phyloP scores from a whole-genome alignment of 2,329 filamentous ascomycete genomes.

The Madurella fahalii region DNA sequence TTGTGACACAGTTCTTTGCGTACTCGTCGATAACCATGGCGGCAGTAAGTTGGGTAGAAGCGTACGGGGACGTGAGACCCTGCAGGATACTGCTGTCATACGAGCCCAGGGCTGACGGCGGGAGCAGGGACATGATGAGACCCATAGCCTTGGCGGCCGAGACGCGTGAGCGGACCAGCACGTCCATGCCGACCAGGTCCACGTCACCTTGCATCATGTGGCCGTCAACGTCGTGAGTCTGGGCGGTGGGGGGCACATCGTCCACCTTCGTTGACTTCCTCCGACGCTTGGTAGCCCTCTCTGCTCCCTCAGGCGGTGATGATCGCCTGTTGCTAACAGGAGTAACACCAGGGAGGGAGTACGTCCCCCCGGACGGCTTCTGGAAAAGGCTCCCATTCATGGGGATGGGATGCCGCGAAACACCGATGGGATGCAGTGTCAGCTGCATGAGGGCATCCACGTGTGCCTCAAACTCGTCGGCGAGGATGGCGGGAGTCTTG shows the following conservation, averaged over 20 bases:
- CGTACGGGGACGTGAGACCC: constrained; percentile 67
- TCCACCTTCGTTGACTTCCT: constrained; percentile 83
- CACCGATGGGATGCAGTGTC: constrained; percentile 85
- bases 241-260: constrained; percentile 56
- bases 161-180: constrained; percentile 84
- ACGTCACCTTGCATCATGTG: constrained; percentile 98
- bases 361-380: constrained; percentile 85
- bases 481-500: constrained; percentile 60
- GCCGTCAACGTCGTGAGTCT: constrained; percentile 93
- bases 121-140: constrained; percentile 72
- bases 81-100: constrained; percentile 64
- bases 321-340: constrained; percentile 43
- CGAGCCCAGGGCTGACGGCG: constrained; percentile 55
- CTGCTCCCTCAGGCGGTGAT: constrained; percentile 50
- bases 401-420: constrained; percentile 82
- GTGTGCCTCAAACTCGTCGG: constrained; percentile 68
- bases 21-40: constrained; percentile 87
- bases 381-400: constrained; percentile 90
- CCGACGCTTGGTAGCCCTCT: constrained; percentile 68
- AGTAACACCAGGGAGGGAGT: constrained; percentile 50
- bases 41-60: constrained; percentile 80
- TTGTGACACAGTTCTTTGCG: constrained; percentile 53
- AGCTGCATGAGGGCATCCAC: constrained; percentile 79
- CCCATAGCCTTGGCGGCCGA: constrained; percentile 83
- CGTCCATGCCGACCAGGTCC: constrained; percentile 86